A percentile compares a stretch with the other conserved stretches of the same genome.
phyloP scores from a whole-genome alignment of 306 rosid genomes.

The Vigna unguiculata region DNA sequence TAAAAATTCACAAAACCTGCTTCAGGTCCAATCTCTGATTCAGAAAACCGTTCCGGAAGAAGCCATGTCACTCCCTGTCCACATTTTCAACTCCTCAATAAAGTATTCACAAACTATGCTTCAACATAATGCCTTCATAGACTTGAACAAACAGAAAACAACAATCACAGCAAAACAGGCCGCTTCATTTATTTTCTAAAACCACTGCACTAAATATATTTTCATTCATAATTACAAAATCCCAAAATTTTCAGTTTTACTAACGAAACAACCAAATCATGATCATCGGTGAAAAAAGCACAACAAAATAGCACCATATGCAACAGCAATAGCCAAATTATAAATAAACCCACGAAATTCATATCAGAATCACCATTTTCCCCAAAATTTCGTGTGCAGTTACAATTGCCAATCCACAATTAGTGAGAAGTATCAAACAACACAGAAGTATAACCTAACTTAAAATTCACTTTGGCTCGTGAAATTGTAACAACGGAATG shows the following conservation, averaged over 20 bases:
- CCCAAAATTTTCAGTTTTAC: neutral
- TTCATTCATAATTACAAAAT: neutral
- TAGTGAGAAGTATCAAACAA: constrained; percentile 6
- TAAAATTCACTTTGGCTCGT: neutral
- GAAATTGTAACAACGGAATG: constrained; percentile 22
- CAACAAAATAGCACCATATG: neutral
- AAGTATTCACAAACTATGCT: constrained; percentile 30
- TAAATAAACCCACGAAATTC: constrained; percentile 17
- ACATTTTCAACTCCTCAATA: constrained; percentile 48
- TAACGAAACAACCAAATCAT: neutral
- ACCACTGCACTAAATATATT: constrained; percentile 7
- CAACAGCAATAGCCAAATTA: constrained; percentile 8
- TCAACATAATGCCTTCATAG: constrained; percentile 32
- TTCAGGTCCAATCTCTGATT: constrained; percentile 99
- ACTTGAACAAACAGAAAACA: constrained; percentile 15
- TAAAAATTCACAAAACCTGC: constrained; percentile 99
- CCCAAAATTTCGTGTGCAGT: neutral
- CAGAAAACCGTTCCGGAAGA: constrained; percentile 94
- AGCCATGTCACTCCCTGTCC: constrained; percentile 96
- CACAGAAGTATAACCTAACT: constrained; percentile 14
- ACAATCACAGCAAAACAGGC: constrained; percentile 5
- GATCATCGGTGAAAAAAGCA: constrained; percentile 1
- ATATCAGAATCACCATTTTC: constrained; percentile 1
- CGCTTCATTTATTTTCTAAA: neutral
- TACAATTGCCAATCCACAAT: constrained; percentile 16